Percentiles rank a stretch among this genome's conserved stretches.
Evolutionary conservation across 768 basidiomycete species (phyloP).

Genomic region (Lactifluus volemus): DNA sequence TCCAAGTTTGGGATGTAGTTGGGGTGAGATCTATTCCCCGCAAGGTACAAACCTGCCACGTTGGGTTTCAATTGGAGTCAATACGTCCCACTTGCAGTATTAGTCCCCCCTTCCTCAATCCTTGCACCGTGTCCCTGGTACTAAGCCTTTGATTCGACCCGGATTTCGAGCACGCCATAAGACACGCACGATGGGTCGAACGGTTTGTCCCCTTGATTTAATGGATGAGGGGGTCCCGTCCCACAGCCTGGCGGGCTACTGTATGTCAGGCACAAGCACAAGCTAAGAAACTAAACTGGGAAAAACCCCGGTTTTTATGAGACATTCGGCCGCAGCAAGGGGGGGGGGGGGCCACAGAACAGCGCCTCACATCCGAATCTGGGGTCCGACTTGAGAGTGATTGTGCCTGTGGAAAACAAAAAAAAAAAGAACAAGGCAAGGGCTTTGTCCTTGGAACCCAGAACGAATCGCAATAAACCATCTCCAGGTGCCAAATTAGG

Average conservation of each 20-base stretch:
- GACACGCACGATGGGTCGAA: conserved; percentile 37
- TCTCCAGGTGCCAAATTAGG: too few relatives aligned
- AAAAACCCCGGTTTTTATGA: conserved; percentile 31
- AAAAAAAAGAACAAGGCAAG: neutral
- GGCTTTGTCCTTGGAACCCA: too few relatives aligned
- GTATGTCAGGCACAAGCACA: conserved; percentile 20
- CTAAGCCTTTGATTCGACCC: conserved; percentile 48
- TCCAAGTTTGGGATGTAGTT: neutral
- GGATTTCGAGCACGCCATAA: neutral
- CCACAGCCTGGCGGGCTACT: conserved; percentile 30
- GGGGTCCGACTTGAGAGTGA: conserved; percentile 41
- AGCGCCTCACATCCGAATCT: conserved; percentile 27
- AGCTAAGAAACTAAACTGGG: neutral
- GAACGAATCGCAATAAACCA: too few relatives aligned
- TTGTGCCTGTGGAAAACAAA: conserved; percentile 35
- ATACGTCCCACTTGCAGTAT: conserved; percentile 50
- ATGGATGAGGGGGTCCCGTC: conserved; percentile 33
- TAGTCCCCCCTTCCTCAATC: conserved; percentile 33
- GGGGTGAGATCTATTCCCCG: neutral
- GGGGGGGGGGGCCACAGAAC: conserved; percentile 13
- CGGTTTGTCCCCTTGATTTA: conserved; percentile 61
- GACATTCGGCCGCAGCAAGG: conserved; percentile 35
- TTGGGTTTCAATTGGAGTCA: conserved; percentile 68
- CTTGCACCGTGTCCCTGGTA: conserved; percentile 68
- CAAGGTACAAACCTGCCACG: conserved; percentile 51